Evolutionary conservation across 352 stramenopile genomes (phyloP), one percentile per base, ranked within the genome.

Genomic region (Globisporangium iwayamae): DNA sequence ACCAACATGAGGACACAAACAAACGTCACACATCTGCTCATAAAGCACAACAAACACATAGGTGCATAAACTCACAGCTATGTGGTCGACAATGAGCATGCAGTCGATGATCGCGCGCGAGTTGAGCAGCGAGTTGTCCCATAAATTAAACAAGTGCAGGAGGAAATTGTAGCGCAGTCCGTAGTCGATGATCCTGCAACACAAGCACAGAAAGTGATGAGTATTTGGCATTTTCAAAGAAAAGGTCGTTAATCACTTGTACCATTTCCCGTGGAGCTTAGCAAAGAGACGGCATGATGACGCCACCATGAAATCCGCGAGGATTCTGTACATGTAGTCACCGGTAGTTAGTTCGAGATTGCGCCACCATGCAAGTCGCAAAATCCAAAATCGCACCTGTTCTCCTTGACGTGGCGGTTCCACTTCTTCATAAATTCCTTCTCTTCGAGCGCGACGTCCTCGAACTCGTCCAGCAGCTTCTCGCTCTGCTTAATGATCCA

Each of bases 341-440:
- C 38, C 56, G 43, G 14, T 34, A 32, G 20, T 56, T 8, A 57
- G 32, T 10, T 6, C n/a, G n/a, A 46, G 28, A 28, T 34, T 3
- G 16, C 30, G 50, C n/a, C 25, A 52, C 4, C 36, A 22, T 32
- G 16, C 9, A 46, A 28, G 18, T 1, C n/a, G 47, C 10, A 34
- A 73, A 65, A 60, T 2, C 7, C 18, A 18, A 45, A 45, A 16
- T 56, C 28, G 28, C n/a, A 93, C 83, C 75, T 84, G 62, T 89
- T 83, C 53, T 90, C 75, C 63, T 91, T 90, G 22, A 91, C 77
- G 56, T 93, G 85, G 51, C 85, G 85, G 68, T 96, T 96, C 87
- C 87, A 96, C 68, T 89, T 91, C 73, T 96, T 96, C 87, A 96
- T 96, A 60, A 96, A 92, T 56, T 92, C 84, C 56, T 94, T 94